Evolutionary conservation across 2,329 filamentous ascomycete species (phyloP), one percentile per base, ranked within the genome.

Genomic region (Leptographium flavum): DNA sequence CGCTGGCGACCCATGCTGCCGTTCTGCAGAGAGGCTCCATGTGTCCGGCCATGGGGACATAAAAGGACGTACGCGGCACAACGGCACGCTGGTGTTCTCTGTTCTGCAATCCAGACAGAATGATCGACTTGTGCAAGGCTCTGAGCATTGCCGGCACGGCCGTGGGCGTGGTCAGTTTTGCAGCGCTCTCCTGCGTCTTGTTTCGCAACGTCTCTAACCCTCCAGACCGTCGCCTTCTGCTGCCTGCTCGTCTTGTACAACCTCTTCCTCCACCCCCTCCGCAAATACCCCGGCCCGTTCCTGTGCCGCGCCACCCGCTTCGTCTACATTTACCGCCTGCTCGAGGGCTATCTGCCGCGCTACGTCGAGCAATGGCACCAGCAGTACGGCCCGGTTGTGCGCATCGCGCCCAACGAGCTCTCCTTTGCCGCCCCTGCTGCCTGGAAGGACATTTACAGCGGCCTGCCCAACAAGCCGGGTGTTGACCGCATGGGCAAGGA

Each of bases 381-480:
- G 5, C 28, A 57, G 40, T 64, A 64, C 44, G 66, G 66, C 8
- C 53, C 56, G 2, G 57, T 70, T 1, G 61, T 71, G 14, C 64
- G 68, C 7, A 50, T 65, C 25, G 58, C 57, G 3, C 67, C 67
- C 0, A 57, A 64, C 39, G 61, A 68, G 47, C 55, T 71, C 15
- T 61, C 63, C 2, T 69, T 65, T 53, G 58, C 55, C 42, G 45
- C 50, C 21, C 52, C 55, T 1, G 47, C 56, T 3, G 49, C 50
- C 11, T 66, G 60, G 58, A 58, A 60, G 49, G 61, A 67, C 37
- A 64, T 67, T 36, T 64, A 63, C 54, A 54, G 39, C 54, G 48
- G 17, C 32, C 30, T 1, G 38, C 21, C 2, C 10, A 11, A 14
- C 11, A 8, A 2, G 15, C n/a, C 15, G 8, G 51, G 50, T 11